phyloP scores from a whole-genome alignment of 371 early-diverging fungal genomes.

The Actinomortierella wolfii region DNA sequence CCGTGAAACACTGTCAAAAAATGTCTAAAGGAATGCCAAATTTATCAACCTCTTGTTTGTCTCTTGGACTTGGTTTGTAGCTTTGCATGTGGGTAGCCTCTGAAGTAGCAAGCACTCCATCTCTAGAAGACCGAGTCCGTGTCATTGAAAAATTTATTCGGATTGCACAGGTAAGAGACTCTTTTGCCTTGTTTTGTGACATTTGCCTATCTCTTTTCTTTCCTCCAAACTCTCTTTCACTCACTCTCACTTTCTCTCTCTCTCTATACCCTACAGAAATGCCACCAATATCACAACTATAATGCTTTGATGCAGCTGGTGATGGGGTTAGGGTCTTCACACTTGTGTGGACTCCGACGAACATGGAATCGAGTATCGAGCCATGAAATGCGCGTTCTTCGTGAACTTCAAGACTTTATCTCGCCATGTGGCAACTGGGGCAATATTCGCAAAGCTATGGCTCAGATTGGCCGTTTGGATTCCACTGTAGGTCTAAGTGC shows the following conservation, averaged over 20 bases:
- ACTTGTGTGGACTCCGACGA: slow-evolving; percentile 52
- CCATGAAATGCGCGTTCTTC: slow-evolving; percentile 53
- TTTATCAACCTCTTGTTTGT: too few species aligned
- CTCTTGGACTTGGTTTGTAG: slow-evolving; percentile 53
- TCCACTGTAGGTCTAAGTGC: neutral
- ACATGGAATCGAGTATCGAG: slow-evolving; percentile 60
- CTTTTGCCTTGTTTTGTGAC: too few species aligned
- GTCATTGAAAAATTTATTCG: slow-evolving; percentile 57
- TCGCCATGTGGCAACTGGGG: slow-evolving; percentile 67
- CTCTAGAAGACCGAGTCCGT: slow-evolving; percentile 43
- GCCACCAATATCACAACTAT: slow-evolving; percentile 63
- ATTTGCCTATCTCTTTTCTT: too few species aligned
- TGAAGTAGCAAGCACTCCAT: slow-evolving; percentile 48
- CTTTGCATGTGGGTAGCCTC: slow-evolving; percentile 57
- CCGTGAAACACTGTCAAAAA: too few species aligned
- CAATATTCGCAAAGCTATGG: slow-evolving; percentile 59
- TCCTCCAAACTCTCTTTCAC: too few species aligned
- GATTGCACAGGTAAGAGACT: slow-evolving; percentile 35
- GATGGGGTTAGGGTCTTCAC: slow-evolving; percentile 60
- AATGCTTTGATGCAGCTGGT: slow-evolving; percentile 63
- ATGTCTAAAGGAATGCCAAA: too few species aligned
- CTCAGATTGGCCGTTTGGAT: slow-evolving; percentile 34
- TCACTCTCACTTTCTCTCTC: neutral
- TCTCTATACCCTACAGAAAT: slow-evolving; percentile 47
- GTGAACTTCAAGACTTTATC: slow-evolving; percentile 57